A percentile compares a stretch with the other conserved stretches of the same genome.
Evolutionary conservation across 768 basidiomycete species (phyloP).

Genomic region (Lactarius sanguifluus): DNA sequence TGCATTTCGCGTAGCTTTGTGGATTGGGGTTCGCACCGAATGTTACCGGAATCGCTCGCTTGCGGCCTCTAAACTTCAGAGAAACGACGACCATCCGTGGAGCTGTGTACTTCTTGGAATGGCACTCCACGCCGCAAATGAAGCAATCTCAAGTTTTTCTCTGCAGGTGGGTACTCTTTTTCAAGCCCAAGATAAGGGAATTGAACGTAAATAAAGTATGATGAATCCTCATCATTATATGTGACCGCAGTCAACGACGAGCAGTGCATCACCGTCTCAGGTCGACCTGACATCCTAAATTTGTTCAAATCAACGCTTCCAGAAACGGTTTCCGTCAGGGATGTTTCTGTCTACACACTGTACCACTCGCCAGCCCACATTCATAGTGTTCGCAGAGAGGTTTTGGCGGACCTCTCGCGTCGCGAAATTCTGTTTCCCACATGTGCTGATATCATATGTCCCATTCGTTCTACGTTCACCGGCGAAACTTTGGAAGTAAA

Average conservation of each 20-base stretch:
- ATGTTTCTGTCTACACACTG: slow-evolving; percentile 49
- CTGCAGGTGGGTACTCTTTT: slow-evolving; percentile 29
- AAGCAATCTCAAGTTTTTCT: slow-evolving; percentile 34
- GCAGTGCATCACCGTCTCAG: slow-evolving; percentile 55
- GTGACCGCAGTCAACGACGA: slow-evolving; percentile 54
- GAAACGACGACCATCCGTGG: slow-evolving; percentile 43
- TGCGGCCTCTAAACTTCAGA: slow-evolving; percentile 26
- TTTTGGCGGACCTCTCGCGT: slow-evolving; percentile 46
- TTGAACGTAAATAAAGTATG: slow-evolving; percentile 31
- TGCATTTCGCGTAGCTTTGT: slow-evolving; percentile 51
- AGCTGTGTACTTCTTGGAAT: slow-evolving; percentile 43
- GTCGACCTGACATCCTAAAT: slow-evolving; percentile 50
- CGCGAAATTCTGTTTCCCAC: slow-evolving; percentile 53
- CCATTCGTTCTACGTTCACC: slow-evolving; percentile 27
- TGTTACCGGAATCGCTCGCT: slow-evolving; percentile 32
- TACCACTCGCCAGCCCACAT: slow-evolving; percentile 49
- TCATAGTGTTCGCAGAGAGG: slow-evolving; percentile 38
- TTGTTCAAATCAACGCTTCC: slow-evolving; percentile 44
- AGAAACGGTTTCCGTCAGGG: slow-evolving; percentile 39
- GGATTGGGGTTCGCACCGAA: slow-evolving; percentile 50
- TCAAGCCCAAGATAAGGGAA: not conserved
- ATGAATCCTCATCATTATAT: slow-evolving; percentile 36
- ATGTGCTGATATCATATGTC: slow-evolving; percentile 42
- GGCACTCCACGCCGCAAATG: slow-evolving; percentile 32
- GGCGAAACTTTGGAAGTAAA: slow-evolving; percentile 18